These are phyloP conservation scores for Eragrostis curvula DNA, from an alignment of 176 grass and related monocot genomes.

Conservation along the genomic window DNA sequence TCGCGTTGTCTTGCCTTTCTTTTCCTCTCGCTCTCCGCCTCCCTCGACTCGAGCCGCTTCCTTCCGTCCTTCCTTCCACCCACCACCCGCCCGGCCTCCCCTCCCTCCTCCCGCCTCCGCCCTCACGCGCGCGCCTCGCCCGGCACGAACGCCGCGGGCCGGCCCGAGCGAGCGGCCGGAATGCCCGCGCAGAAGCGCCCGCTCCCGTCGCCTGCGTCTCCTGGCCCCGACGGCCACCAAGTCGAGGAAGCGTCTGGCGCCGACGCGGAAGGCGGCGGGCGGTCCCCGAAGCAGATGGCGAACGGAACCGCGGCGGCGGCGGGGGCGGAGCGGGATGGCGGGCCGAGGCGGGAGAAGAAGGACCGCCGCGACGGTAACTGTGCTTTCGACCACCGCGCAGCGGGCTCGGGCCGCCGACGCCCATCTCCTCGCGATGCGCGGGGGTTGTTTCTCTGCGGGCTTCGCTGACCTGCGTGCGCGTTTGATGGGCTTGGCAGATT, in stretches of 20 bases:
- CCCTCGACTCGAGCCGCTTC: conserved; percentile 50
- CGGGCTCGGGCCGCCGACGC: conserved; percentile 4
- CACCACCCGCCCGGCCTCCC: conserved; percentile 26
- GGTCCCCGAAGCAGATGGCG: conserved; percentile 13
- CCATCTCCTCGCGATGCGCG: conserved; percentile 29
- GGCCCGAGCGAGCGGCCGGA: conserved; percentile 20
- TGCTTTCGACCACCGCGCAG: neutral
- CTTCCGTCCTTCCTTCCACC: conserved; percentile 52
- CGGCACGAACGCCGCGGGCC: conserved; percentile 34
- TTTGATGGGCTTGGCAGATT: conserved; percentile 46
- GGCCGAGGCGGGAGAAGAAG: conserved; percentile 26
- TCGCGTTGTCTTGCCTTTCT: conserved; percentile 21
- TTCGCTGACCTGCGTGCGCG: conserved; percentile 36
- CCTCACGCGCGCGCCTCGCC: neutral
- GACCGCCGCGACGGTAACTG: conserved; percentile 37
- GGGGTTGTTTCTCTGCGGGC: neutral
- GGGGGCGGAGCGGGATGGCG: neutral
- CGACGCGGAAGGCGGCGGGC: neutral
- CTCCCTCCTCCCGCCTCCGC: neutral
- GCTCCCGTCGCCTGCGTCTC: conserved; percentile 31
- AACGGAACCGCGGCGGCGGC: conserved; percentile 24
- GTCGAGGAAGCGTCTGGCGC: conserved; percentile 36
- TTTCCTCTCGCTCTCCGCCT: conserved; percentile 64
- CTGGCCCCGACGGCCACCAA: conserved; percentile 18
- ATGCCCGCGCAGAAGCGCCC: conserved; percentile 77